phyloP scores from a whole-genome alignment of 768 basidiomycete genomes.

The Glaciozyma martinii region DNA sequence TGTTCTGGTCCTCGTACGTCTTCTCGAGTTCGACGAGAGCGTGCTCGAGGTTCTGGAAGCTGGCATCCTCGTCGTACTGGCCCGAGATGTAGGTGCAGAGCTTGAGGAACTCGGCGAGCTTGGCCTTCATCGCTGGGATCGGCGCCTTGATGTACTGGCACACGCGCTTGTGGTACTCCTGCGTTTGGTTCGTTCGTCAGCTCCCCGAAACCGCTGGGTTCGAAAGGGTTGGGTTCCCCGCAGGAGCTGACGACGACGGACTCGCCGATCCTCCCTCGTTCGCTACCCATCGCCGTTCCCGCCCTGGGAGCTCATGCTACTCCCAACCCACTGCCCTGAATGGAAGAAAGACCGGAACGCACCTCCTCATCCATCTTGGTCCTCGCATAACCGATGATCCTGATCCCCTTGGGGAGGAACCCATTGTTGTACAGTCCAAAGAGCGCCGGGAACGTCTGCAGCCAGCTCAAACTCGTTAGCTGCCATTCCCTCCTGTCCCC shows the following conservation, averaged over 20 bases:
- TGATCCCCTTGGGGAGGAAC: constrained; percentile 70
- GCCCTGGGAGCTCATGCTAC: not conserved
- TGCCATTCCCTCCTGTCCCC: not conserved
- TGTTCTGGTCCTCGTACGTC: constrained; percentile 60
- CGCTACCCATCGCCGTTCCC: too few species aligned
- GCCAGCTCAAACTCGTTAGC: not conserved
- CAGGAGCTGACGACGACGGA: too few species aligned
- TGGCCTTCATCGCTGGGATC: constrained; percentile 49
- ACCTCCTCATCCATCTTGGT: constrained; percentile 74
- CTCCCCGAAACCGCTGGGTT: not conserved
- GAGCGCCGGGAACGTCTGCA: constrained; percentile 86
- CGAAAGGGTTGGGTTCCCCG: not conserved
- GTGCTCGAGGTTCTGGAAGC: constrained; percentile 67
- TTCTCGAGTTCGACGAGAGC: constrained; percentile 71
- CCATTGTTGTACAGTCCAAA: constrained; percentile 75
- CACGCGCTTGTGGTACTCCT: constrained; percentile 73
- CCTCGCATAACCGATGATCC: constrained; percentile 92
- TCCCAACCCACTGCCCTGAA: not conserved
- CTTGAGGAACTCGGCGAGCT: constrained; percentile 75
- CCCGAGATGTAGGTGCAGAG: constrained; percentile 75
- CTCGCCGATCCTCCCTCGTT: too few species aligned
- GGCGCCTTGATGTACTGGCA: constrained; percentile 76
- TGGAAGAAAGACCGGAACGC: not conserved
- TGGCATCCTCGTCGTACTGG: constrained; percentile 71
- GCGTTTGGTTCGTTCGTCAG: constrained; percentile 1